Evolutionary conservation across 345 rosid genomes (phyloP).

Genomic region (Acer yangbiense): DNA sequence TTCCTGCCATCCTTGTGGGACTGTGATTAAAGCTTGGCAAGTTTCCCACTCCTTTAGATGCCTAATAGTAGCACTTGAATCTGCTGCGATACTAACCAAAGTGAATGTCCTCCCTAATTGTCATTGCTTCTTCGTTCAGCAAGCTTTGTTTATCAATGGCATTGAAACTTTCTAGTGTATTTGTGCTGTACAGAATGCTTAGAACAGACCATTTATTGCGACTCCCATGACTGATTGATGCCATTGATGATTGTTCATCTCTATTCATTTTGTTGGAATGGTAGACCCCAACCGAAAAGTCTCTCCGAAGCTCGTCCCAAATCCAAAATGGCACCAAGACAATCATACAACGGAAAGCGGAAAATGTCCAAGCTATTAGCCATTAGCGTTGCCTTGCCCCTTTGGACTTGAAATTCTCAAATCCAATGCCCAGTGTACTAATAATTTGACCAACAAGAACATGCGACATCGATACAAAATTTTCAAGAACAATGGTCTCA

Average conservation of each 20-base stretch:
- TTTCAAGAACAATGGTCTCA: no score
- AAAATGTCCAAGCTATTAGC: no score
- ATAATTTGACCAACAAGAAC: no score
- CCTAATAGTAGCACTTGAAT: conserved; percentile 57
- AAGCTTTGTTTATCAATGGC: conserved; percentile 64
- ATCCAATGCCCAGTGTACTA: no score
- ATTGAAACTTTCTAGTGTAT: conserved; percentile 71
- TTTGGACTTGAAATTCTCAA: no score
- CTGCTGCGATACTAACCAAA: conserved; percentile 56
- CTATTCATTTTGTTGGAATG: no score
- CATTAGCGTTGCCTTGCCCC: no score
- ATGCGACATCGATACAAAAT: no score
- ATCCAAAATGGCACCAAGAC: no score
- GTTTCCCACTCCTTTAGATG: conserved; percentile 74
- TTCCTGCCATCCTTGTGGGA: conserved; percentile 44
- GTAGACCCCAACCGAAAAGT: no score
- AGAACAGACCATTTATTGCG: conserved; percentile 81
- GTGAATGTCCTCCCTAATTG: conserved; percentile 98
- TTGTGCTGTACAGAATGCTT: conserved; percentile 71
- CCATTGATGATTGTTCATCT: conserved; percentile 29
- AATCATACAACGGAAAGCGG: no score
- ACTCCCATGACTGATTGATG: conserved; percentile 46
- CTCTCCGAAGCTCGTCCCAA: no score
- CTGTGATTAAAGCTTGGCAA: conserved; percentile 60
- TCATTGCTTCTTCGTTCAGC: conserved; percentile 65